Conservation (phyloP, 805 yeast genomes). For the Torulaspora delbrueckii region DNA sequence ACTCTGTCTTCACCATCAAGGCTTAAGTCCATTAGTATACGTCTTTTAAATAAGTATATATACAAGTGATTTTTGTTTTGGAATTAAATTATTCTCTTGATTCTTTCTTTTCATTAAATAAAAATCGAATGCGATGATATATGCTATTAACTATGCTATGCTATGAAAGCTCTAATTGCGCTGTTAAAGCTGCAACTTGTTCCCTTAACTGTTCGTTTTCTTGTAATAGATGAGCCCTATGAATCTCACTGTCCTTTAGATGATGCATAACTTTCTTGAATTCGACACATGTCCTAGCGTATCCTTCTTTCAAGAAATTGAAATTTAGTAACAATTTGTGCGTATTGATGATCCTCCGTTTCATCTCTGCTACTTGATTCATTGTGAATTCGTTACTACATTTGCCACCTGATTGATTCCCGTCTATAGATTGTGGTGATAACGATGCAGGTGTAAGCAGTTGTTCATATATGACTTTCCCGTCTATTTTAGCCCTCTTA, state of each 20-base stretch:
- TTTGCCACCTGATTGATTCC: conserved; percentile 14
- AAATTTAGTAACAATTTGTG: conserved; percentile 33
- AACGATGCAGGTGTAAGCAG: conserved; percentile 37
- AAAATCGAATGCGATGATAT: background rate
- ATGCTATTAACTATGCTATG: conserved; percentile 1
- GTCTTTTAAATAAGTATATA: conserved; percentile 6
- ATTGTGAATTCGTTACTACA: conserved; percentile 30
- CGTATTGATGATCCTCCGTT: conserved; percentile 32
- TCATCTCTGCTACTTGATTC: conserved; percentile 31
- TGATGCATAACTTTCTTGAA: conserved; percentile 33
- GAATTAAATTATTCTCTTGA: background rate
- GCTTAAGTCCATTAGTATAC: conserved; percentile 27
- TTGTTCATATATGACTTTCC: conserved; percentile 15
- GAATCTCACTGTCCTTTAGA: conserved; percentile 37
- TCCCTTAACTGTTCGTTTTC: conserved; percentile 36
- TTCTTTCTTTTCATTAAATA: background rate
- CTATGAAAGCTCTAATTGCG: conserved; percentile 1
- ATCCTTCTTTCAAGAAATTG: conserved; percentile 32
- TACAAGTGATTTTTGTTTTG: background rate
- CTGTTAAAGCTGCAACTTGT: conserved; percentile 3
- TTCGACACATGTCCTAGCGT: conserved; percentile 33
- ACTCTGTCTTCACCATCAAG: conserved; percentile 72
- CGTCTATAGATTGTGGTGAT: conserved; percentile 31
- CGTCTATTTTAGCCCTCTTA: conserved; percentile 4
- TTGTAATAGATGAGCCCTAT: conserved; percentile 35